Evolutionary conservation across 306 rosid genomes (phyloP).

Genomic region (Arachis hypogaea): DNA sequence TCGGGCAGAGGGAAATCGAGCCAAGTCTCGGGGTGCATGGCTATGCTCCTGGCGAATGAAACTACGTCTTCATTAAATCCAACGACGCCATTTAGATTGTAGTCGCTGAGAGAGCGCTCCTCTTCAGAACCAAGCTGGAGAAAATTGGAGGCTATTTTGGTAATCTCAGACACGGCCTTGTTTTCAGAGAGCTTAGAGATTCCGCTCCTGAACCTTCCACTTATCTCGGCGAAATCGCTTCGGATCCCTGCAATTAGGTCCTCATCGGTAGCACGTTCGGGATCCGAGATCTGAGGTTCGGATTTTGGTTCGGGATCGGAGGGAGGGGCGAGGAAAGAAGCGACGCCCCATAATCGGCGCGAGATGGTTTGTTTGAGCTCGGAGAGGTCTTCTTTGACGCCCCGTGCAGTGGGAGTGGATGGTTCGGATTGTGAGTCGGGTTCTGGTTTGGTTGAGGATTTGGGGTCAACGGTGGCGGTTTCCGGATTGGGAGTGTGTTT

Average conservation of each 20-base stretch:
- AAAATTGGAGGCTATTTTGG: conserved; percentile 90
- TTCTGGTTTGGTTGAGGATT: conserved; percentile 37
- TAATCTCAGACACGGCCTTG: conserved; percentile 71
- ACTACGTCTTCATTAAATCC: conserved; percentile 79
- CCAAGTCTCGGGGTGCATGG: conserved; percentile 93
- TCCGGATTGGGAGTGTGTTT: conserved; percentile 3
- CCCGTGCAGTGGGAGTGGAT: conserved; percentile 50
- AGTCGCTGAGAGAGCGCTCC: conserved; percentile 25
- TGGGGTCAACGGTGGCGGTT: conserved; percentile 4
- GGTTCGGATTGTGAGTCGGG: conserved; percentile 40
- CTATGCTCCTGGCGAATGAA: conserved; percentile 63
- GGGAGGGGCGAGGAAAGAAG: conserved; percentile 84
- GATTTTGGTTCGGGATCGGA: conserved; percentile 15
- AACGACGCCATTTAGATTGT: conserved; percentile 57
- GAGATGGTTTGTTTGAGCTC: conserved; percentile 69
- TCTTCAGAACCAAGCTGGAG: conserved; percentile 77
- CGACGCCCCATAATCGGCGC: conserved; percentile 88
- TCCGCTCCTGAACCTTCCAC: conserved; percentile 76
- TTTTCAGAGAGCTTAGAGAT: conserved; percentile 75
- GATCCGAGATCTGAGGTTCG: conserved; percentile 31
- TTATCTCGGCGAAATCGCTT: conserved; percentile 83
- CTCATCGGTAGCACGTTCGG: conserved; percentile 50
- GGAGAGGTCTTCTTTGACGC: conserved; percentile 85
- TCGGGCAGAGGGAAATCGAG: conserved; percentile 79
- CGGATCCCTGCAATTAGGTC: conserved; percentile 84